Conservation (phyloP, 257 asterid species). For the Nicotiana paniculata region DNA sequence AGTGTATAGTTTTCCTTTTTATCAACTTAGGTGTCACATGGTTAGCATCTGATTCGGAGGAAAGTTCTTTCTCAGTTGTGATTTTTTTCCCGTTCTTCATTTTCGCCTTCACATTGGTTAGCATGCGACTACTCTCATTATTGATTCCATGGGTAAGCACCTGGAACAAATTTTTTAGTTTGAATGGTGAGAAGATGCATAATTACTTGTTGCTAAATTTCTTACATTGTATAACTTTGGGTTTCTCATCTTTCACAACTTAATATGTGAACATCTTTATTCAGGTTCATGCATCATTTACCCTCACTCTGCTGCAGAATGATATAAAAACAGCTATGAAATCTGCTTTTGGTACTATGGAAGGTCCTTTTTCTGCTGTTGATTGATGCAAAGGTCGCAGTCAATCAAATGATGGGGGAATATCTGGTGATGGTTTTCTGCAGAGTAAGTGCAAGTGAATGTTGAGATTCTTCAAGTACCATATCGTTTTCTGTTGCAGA, state of each 20-base stretch:
- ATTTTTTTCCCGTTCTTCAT: not conserved
- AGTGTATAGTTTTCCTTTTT: not conserved
- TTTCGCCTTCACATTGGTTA: not conserved
- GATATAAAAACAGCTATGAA: slow-evolving; percentile 87
- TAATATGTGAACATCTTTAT: slow-evolving; percentile 12
- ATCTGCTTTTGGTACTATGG: slow-evolving; percentile 86
- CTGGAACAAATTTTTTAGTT: not conserved
- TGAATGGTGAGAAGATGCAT: slow-evolving; percentile 6
- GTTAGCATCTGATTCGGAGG: not conserved
- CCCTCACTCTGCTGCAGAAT: slow-evolving; percentile 83
- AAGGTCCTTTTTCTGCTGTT: slow-evolving; percentile 83
- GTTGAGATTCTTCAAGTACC: slow-evolving; percentile 90
- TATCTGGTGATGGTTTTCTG: slow-evolving; percentile 63
- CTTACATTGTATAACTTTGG: not conserved
- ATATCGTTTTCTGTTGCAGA: slow-evolving; percentile 68
- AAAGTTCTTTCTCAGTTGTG: not conserved
- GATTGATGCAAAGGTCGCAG: slow-evolving; percentile 98
- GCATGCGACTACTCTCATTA: not conserved
- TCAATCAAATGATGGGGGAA: slow-evolving; percentile 65
- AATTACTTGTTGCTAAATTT: not conserved
- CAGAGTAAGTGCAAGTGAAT: slow-evolving; percentile 88
- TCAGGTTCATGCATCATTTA: slow-evolving; percentile 91
- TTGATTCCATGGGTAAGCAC: not conserved
- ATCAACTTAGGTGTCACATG: not conserved
- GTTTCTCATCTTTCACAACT: not conserved